Evolutionary conservation across 1,284 basidiomycete species (phyloP), one percentile per base, ranked within the genome.

Genomic region (Trichosporon asahii): DNA sequence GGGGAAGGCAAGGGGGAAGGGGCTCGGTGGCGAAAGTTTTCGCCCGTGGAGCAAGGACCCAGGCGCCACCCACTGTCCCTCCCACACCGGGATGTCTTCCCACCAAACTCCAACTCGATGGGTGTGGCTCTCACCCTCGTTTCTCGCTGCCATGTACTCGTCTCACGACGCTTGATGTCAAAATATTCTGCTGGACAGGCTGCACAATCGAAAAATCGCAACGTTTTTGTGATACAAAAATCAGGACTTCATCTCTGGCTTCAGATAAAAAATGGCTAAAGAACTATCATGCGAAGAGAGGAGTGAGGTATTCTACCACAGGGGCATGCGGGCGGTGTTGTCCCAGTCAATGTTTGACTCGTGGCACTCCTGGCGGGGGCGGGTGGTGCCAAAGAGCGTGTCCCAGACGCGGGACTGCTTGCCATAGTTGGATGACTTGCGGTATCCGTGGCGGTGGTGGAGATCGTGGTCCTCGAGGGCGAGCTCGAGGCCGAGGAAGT

Each of bases 401-500:
- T 66, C 66, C 66, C 66, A 66, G 21, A 66, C 55, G 12, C 55
- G 49, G 21, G 53, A 40, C 66, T 66, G 66, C 66, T 66, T 66
- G 66, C 66, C 66, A 31, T 66, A 66, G 53, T 66, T 66, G 33
- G 21, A 29, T n/a, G 53, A 60, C 66, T 66, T 66, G 66, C 66
- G 66, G 66, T 66, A 66, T 14, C 66, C 66, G 33, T 57, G 23
- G 53, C 66, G 66, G 66, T 66, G 66, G 66, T 66, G 66, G 21
- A 66, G 33, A 35, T 66, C 66, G 66, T 66, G 66, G 66, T 66
- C 66, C 66, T 66, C 66, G 33, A 66, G 21, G 2, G 55, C 66
- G 55, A 66, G 66, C 23, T 66, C 66, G 35, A 66, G 53, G 66
- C 27, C 66, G 55, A 66, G 33, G 21, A 27, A 27, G n/a, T 29